Base-by-base conservation (phyloP, 1,284 basidiomycete species). In the Ustilago hordei region DNA sequence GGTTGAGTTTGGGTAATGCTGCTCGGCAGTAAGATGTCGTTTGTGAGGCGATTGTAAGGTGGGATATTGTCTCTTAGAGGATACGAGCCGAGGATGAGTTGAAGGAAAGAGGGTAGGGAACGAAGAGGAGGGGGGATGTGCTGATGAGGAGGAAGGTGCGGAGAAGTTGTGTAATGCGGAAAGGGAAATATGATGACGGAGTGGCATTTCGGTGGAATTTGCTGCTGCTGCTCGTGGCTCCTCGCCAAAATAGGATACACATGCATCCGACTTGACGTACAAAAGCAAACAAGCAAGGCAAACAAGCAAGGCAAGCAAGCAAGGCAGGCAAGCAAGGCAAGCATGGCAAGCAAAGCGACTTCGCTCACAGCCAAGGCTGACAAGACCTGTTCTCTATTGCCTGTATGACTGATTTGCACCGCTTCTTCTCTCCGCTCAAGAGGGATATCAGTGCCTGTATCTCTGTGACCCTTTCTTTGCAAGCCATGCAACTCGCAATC, bases 221-320 rank as follows among this genome's bases (percentile, higher is more conserved):
- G 8, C 36, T 38, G 9, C 36, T 9, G 39, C 39, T 41, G 39
- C 45, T 58, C 31, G 39, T 45, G 31, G 56, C 39, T 41, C 39
- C 34, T 58, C 32, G 56, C 56, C 56, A 58, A 58, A 58, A 58
- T 48, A 58, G 45, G 39, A n/a, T 15, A 41, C 56, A 58, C 43
- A 28, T 47, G 34, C 56, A 58, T 35, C 41, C 19, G 43, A 45
- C 43, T 19, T 19, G 43, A n/a, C 43, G 43, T 31, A 13, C 19
- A 19, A 48, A 23, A 28, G 8, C 19, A 11, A 7, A 4, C 9
- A 9, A 9, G 7, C 23, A 31, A 28, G 11, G 19, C 19, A 19
- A 19, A 1, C 19, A 19, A 19, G 19, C 19, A 19, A 19, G 19
- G 19, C 19, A 19, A 19, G 11, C 48, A 41, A 55, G 11, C 48